Percentiles rank a stretch among this genome's conserved stretches.
Conservation (phyloP, 192 early-diverging fungal species). For the Funneliformis mosseae region DNA sequence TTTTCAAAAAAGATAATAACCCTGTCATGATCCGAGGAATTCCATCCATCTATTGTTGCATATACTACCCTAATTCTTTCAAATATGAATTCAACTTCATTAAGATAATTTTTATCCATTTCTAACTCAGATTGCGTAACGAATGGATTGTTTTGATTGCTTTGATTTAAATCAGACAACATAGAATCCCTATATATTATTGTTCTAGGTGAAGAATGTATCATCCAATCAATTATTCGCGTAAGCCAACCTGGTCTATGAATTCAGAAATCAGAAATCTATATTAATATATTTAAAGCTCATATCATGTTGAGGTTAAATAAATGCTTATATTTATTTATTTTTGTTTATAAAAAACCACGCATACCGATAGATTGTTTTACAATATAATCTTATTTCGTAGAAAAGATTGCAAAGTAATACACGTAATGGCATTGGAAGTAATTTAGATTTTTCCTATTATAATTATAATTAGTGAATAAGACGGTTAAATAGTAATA, state of each 20-base stretch:
- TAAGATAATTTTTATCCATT: conserved; percentile 39
- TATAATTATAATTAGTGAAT: conserved; percentile 12
- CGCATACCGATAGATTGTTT: conserved; percentile 51
- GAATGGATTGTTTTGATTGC: conserved; percentile 35
- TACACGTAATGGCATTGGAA: conserved; percentile 54
- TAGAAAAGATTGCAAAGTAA: conserved; percentile 53
- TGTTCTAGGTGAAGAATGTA: conserved; percentile 35
- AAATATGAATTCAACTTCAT: conserved; percentile 50
- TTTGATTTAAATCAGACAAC: conserved; percentile 25
- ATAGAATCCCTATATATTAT: conserved; percentile 28
- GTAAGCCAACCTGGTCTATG: conserved; percentile 55
- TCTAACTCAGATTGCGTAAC: conserved; percentile 37
- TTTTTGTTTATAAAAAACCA: too few species aligned
- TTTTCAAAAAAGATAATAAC: conserved; percentile 25
- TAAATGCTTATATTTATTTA: too few species aligned
- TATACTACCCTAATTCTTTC: conserved; percentile 39
- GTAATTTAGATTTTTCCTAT: conserved; percentile 49
- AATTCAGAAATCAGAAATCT: background rate
- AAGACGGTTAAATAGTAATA: background rate
- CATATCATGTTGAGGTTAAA: too few species aligned
- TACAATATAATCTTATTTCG: conserved; percentile 60
- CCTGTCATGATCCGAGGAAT: conserved; percentile 7
- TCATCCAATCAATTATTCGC: conserved; percentile 54
- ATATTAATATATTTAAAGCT: too few species aligned
- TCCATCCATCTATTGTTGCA: conserved; percentile 9